Percentiles rank a stretch among this genome's conserved stretches.
Evolutionary conservation across 345 rosid genomes (phyloP).

Genomic region (Dipteronia sinensis): DNA sequence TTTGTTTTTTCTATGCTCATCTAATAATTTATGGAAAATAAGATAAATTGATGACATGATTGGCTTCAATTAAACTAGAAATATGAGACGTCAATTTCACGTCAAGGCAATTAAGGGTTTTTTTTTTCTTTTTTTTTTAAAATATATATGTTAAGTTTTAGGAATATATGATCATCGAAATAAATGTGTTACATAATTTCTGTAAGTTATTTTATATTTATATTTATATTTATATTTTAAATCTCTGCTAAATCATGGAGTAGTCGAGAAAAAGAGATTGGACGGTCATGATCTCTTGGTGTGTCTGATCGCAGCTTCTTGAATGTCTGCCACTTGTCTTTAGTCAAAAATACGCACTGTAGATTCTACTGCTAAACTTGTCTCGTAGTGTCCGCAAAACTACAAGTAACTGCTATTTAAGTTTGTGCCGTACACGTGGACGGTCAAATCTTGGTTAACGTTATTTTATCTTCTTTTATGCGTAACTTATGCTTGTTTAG

Average conservation of each 20-base stretch:
- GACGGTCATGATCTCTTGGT: background rate
- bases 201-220: background rate
- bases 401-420: background rate
- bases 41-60: conserved; percentile 1
- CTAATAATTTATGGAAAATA: background rate
- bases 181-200: background rate
- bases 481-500: background rate
- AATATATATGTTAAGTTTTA: too few species aligned
- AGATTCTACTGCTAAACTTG: background rate
- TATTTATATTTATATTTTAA: background rate
- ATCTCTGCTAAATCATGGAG: background rate
- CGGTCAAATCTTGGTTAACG: conserved; percentile 7
- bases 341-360: too few species aligned
- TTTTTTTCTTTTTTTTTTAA: background rate
- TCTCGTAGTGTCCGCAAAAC: background rate
- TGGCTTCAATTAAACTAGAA: background rate
- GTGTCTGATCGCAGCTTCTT: background rate
- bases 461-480: background rate
- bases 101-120: background rate
- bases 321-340: background rate
- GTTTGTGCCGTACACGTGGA: conserved; percentile 10
- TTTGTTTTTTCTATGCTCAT: background rate
- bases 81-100: background rate
- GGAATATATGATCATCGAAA: too few species aligned
- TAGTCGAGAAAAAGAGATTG: background rate